These are phyloP conservation scores for Phytophthora litchii DNA, from an alignment of 352 stramenopile genomes.

Conservation along the genomic window DNA sequence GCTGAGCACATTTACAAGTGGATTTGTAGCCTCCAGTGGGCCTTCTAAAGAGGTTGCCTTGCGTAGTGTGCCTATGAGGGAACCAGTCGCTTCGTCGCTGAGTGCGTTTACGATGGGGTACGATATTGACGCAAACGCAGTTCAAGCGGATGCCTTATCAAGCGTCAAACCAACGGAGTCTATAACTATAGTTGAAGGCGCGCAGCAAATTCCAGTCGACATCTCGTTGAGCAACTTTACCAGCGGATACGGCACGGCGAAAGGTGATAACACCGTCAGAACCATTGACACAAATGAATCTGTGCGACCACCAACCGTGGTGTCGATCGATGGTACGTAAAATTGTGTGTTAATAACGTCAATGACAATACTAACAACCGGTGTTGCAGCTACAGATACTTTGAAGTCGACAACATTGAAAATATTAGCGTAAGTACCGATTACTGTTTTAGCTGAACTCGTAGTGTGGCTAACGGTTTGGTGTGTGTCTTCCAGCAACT, in stretches of 20 bases:
- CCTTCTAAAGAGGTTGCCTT: not conserved
- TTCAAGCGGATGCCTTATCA: not conserved
- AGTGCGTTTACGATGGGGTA: constrained; percentile 48
- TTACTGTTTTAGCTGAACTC: too few relatives aligned
- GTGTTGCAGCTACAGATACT: not conserved
- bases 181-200: not conserved
- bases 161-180: not conserved
- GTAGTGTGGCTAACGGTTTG: too few relatives aligned
- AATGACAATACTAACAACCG: not conserved
- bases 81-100: constrained; percentile 37
- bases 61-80: not conserved
- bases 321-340: not conserved
- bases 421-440: constrained; percentile 32
- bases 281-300: constrained; percentile 4
- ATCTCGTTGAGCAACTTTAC: constrained; percentile 40
- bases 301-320: constrained; percentile 4
- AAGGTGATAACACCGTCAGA: not conserved
- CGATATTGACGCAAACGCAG: not conserved
- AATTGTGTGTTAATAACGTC: not conserved
- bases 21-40: constrained; percentile 28
- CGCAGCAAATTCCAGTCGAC: constrained; percentile 28
- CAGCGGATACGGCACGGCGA: constrained; percentile 21
- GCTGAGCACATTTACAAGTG: constrained; percentile 51
- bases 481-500: not conserved
- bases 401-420: constrained; percentile 5